Base-by-base conservation (phyloP, 768 basidiomycete species). In the Serendipita sp. region DNA sequence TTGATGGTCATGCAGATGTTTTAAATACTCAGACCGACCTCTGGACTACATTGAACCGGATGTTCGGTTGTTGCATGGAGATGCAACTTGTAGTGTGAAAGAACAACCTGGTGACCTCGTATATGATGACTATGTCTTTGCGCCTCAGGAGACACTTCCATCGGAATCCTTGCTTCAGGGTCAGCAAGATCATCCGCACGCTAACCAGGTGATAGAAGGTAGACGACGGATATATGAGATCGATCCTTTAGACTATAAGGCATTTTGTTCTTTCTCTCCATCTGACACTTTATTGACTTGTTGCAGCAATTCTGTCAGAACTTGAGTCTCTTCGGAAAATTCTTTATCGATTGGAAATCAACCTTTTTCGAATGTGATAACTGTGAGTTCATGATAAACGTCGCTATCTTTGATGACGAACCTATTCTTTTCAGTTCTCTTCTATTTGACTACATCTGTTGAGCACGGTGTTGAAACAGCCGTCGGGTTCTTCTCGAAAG, bases 321-420 rank as follows among this genome's bases (percentile, higher is more conserved):
- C 71, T 77, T 99, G 35, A 88, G 92, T 16, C 79, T 98, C 4
- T 98, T 97, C 71, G 95, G 94, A 35, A 98, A 98, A 74, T 78
- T 98, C n/a, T 98, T 99, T 73, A 97, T 98, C 70, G 96, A 98
- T 70, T 88, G 94, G 67, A 99, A 99, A 75, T 95, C 94, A 10
- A 76, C 94, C 15, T 94, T 90, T 74, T 95, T 92, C 70, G 91
- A 94, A 70, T 85, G 83, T 66, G 88, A 91, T 68, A 89, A 88
- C 69, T 90, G 91, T 89, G 68, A 67, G 87, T 70, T 2, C 11
- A 18, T 32, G n/a, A 2, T 3, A 45, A 64, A 37, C 24, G 34
- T 65, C 24, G 10, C 56, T 38, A 32, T 24, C 3, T 47, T n/a
- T 51, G n/a, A 7, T 51, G 18, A 51, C 4, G 15, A 18, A 24